A percentile compares a stretch with the other conserved stretches of the same genome.
Evolutionary conservation across 306 rosid genomes (phyloP).

Genomic region (Echinosophora koreensis): DNA sequence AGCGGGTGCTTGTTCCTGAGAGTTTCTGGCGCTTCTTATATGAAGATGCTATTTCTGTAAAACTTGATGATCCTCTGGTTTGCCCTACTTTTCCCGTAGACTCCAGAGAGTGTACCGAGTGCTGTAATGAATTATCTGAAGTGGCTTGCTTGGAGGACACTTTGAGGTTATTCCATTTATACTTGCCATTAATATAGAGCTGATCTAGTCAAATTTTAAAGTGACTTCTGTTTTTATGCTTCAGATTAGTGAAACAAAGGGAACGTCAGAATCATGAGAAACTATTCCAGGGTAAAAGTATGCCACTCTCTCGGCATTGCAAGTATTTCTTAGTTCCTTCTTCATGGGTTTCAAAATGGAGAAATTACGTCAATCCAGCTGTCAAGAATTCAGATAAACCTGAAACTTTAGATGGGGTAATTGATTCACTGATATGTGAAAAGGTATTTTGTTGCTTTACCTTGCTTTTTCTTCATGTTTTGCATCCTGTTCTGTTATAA

Average conservation of each 20-base stretch:
- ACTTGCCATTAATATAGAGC: slow-evolving; percentile 16
- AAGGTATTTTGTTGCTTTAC: slow-evolving; percentile 56
- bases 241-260: slow-evolving; percentile 69
- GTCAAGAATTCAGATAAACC: slow-evolving; percentile 66
- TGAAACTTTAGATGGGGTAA: slow-evolving; percentile 62
- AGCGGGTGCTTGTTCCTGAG: slow-evolving; percentile 76
- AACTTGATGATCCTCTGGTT: slow-evolving; percentile 61
- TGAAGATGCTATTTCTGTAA: slow-evolving; percentile 65
- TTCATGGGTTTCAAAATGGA: slow-evolving; percentile 76
- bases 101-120: slow-evolving; percentile 63
- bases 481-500: slow-evolving; percentile 3
- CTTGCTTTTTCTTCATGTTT: slow-evolving; percentile 5
- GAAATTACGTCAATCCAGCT: slow-evolving; percentile 64
- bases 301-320: slow-evolving; percentile 62
- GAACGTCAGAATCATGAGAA: slow-evolving; percentile 84
- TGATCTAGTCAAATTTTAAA: slow-evolving; percentile 18
- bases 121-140: slow-evolving; percentile 77
- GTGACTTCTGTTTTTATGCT: slow-evolving; percentile 42
- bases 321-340: slow-evolving; percentile 74
- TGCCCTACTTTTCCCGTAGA: slow-evolving; percentile 64
- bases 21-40: slow-evolving; percentile 70
- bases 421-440: slow-evolving; percentile 64
- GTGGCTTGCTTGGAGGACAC: slow-evolving; percentile 81
- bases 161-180: slow-evolving; percentile 55
- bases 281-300: slow-evolving; percentile 62